phyloP scores from a whole-genome alignment of 371 early-diverging fungal genomes.

The Actinomortierella ambigua region DNA sequence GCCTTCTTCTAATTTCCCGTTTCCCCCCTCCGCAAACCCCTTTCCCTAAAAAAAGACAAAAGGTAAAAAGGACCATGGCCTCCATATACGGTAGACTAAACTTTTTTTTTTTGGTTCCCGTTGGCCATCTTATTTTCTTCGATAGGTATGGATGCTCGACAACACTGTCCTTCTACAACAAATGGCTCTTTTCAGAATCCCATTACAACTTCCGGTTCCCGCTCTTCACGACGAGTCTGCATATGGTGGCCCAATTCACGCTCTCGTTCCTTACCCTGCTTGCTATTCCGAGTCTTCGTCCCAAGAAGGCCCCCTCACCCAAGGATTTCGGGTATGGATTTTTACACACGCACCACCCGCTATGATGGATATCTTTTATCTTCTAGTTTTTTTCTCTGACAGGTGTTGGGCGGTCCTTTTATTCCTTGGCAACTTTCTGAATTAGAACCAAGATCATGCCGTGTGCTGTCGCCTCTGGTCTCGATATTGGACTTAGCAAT shows the following conservation, averaged over 20 bases:
- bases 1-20: too few species aligned
- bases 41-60: not conserved
- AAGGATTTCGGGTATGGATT: constrained; percentile 61
- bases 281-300: constrained; percentile 59
- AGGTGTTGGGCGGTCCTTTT: too few species aligned
- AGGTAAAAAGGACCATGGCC: not conserved
- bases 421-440: too few species aligned
- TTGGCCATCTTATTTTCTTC: not conserved
- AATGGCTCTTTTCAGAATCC: constrained; percentile 81
- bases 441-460: constrained; percentile 77
- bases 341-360: too few species aligned
- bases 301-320: constrained; percentile 53
- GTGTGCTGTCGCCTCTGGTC: constrained; percentile 85
- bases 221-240: constrained; percentile 76
- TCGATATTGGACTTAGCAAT: constrained; percentile 92
- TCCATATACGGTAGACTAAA: not conserved
- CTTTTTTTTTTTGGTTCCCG: not conserved
- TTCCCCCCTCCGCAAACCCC: too few species aligned
- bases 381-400: too few species aligned
- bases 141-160: constrained; percentile 57
- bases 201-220: constrained; percentile 82
- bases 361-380: too few species aligned
- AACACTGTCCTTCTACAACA: constrained; percentile 83
- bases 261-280: constrained; percentile 61
- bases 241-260: constrained; percentile 74